Percentiles rank a stretch among this genome's conserved stretches.
Evolutionary conservation across 2,329 filamentous ascomycete species (phyloP).

Genomic region (Setomelanomma holmii): DNA sequence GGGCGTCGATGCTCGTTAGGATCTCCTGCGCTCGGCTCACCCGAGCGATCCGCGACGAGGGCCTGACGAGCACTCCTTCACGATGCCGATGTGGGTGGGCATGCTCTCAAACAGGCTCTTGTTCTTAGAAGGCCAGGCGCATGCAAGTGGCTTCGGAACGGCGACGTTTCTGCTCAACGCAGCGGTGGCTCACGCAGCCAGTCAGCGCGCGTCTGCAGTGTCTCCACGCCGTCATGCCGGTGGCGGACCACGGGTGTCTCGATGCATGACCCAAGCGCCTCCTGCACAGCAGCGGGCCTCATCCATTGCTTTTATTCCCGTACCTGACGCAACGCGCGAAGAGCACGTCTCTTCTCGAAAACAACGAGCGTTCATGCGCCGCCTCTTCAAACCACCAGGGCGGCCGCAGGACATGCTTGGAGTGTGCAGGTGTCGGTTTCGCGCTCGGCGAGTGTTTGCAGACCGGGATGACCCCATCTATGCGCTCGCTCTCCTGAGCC

Average conservation of each 20-base stretch:
- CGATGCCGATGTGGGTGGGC: constrained; percentile 30
- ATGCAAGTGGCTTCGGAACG: constrained; percentile 3
- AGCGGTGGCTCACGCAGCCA: constrained; percentile 7
- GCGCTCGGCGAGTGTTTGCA: constrained; percentile 26
- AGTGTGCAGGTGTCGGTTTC: constrained; percentile 15
- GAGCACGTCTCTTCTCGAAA: constrained; percentile 33
- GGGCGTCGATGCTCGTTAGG: constrained; percentile 36
- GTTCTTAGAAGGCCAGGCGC: constrained; percentile 12
- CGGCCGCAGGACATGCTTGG: too few species aligned
- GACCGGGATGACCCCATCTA: constrained; percentile 29
- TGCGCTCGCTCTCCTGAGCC: constrained; percentile 31
- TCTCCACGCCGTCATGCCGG: constrained; percentile 12
- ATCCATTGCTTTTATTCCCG: constrained; percentile 7
- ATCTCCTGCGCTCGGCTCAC: constrained; percentile 38
- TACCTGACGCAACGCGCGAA: constrained; percentile 15
- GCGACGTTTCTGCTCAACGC: neutral
- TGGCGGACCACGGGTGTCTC: constrained; percentile 6
- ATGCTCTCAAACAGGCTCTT: constrained; percentile 16
- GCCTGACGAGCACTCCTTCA: constrained; percentile 30
- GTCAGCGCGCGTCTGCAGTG: constrained; percentile 12
- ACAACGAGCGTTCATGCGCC: constrained; percentile 35
- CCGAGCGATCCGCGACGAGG: constrained; percentile 44
- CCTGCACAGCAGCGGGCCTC: constrained; percentile 7
- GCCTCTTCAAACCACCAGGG: constrained; percentile 24
- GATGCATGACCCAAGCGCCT: constrained; percentile 10